A percentile compares a stretch with the other conserved stretches of the same genome.
These are phyloP conservation scores for Volvox reticuliferus DNA, from an alignment of 139 green algal species.

Conservation along the genomic window DNA sequence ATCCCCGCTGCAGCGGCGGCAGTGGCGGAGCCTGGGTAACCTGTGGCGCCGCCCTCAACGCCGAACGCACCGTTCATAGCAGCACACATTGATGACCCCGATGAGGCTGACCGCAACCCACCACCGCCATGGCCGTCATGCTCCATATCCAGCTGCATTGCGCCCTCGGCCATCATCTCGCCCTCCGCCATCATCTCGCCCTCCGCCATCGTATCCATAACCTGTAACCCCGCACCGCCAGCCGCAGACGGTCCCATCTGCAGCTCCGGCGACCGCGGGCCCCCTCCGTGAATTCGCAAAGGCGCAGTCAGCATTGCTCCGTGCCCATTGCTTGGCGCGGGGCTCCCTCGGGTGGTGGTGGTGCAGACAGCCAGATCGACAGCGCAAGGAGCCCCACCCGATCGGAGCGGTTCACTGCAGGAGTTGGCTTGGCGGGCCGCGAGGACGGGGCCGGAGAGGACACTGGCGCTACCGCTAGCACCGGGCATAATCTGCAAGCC, in stretches of 20 bases:
- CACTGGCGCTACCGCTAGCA: not conserved
- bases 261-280: not conserved
- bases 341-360: not conserved
- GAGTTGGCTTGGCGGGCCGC: not conserved
- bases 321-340: no score
- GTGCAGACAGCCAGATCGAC: not conserved
- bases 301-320: no score
- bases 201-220: not conserved
- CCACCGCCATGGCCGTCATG: not conserved
- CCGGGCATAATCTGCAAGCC: not conserved
- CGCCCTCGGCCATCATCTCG: not conserved
- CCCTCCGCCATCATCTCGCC: not conserved
- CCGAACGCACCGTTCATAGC: constrained; percentile 9
- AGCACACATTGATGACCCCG: constrained; percentile 7
- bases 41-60: not conserved
- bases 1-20: not conserved
- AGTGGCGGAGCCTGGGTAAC: no score
- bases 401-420: not conserved
- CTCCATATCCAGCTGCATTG: not conserved
- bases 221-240: not conserved
- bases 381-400: not conserved
- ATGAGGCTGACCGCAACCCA: constrained; percentile 1
- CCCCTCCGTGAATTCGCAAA: no score
- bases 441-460: not conserved
- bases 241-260: not conserved